Conservation (phyloP, 2,329 filamentous ascomycete species). For the Aspergillus ochraceoroseus region DNA sequence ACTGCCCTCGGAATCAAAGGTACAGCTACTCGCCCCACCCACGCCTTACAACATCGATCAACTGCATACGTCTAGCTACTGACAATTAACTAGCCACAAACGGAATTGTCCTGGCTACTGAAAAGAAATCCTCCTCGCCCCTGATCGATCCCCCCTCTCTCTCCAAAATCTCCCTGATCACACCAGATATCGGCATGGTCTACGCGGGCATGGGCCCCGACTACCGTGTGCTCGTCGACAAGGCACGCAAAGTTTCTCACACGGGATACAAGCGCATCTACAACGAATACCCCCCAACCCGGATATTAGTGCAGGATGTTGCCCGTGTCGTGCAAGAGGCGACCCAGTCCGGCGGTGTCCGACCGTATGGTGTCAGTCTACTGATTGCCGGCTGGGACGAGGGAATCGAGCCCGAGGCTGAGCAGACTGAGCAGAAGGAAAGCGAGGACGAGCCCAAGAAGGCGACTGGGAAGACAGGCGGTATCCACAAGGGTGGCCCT, state of each 20-base stretch:
- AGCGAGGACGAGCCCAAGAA: slow-evolving; percentile 62
- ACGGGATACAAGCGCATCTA: slow-evolving; percentile 99
- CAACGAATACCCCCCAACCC: slow-evolving; percentile 99
- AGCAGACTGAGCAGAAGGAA: slow-evolving; percentile 55
- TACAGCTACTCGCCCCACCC: slow-evolving; percentile 38
- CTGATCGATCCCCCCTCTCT: slow-evolving; percentile 92
- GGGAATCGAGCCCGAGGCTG: slow-evolving; percentile 79
- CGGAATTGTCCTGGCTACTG: slow-evolving; percentile 95
- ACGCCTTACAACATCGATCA: no score
- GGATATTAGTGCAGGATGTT: slow-evolving; percentile 98
- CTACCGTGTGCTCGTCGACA: slow-evolving; percentile 95
- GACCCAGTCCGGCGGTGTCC: slow-evolving; percentile 93
- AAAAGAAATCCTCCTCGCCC: slow-evolving; percentile 98
- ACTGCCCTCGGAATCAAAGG: slow-evolving; percentile 98
- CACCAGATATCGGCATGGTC: slow-evolving; percentile 98
- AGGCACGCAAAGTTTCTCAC: slow-evolving; percentile 95
- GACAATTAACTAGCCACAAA: slow-evolving; percentile 79
- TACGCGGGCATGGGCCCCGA: slow-evolving; percentile 99
- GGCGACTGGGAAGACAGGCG: slow-evolving; percentile 79
- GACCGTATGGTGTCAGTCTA: slow-evolving; percentile 93
- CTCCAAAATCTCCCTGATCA: slow-evolving; percentile 96
- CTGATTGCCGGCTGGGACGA: slow-evolving; percentile 98
- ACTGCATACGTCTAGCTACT: no score
- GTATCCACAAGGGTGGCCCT: slow-evolving; percentile 89
- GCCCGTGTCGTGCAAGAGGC: slow-evolving; percentile 98